These are phyloP conservation scores for Babesia sp. DNA, from an alignment of 169 alveolate genomes.

Conservation along the genomic window DNA sequence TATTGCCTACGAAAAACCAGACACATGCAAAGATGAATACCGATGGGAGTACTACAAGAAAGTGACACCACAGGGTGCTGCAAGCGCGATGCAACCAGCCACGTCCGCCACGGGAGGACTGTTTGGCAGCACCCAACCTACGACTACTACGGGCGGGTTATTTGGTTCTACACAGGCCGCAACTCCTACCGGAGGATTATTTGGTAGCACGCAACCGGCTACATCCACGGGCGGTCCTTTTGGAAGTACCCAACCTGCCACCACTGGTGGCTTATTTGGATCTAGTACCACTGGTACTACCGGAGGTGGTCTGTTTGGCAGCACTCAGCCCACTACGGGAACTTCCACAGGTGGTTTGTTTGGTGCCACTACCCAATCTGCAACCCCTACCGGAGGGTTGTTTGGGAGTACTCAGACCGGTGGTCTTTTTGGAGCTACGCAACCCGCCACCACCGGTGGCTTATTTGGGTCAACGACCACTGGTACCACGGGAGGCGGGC, in stretches of 20 bases:
- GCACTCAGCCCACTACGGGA: slow-evolving; percentile 26
- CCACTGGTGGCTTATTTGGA: slow-evolving; percentile 18
- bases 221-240: neutral
- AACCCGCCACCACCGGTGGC: slow-evolving; percentile 21
- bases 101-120: slow-evolving; percentile 41
- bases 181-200: slow-evolving; percentile 41
- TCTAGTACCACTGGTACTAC: slow-evolving; percentile 25
- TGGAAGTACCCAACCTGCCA: slow-evolving; percentile 9
- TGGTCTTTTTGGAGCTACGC: slow-evolving; percentile 50
- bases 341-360: slow-evolving; percentile 50
- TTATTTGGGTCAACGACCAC: slow-evolving; percentile 39
- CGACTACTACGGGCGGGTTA: slow-evolving; percentile 41
- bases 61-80: slow-evolving; percentile 21
- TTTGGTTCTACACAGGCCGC: slow-evolving; percentile 38
- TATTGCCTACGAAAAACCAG: slow-evolving; percentile 36
- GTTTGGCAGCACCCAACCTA: slow-evolving; percentile 30
- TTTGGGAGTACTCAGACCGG: slow-evolving; percentile 8
- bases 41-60: slow-evolving; percentile 63
- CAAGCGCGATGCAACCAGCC: neutral
- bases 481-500: neutral
- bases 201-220: slow-evolving; percentile 37
- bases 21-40: slow-evolving; percentile 37
- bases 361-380: neutral
- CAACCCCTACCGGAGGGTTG: slow-evolving; percentile 12
- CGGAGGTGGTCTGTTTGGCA: slow-evolving; percentile 41